Percentiles rank a stretch among this genome's conserved stretches.
Evolutionary conservation across 257 asterid genomes (phyloP).

Genomic region (Capsicum baccatum): DNA sequence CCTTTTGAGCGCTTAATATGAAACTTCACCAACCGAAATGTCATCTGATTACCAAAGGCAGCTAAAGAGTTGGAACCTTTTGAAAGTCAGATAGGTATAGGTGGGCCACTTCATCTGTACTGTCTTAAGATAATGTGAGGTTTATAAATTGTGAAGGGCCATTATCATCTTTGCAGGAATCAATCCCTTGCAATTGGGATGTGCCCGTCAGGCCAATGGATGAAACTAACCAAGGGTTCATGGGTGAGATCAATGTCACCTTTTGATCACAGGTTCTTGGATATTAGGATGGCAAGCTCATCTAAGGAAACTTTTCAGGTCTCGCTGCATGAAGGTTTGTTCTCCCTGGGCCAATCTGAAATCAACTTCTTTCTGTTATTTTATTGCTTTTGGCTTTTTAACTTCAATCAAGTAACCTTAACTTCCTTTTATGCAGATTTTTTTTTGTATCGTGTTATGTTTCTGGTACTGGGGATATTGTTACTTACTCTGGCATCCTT

Average conservation of each 20-base stretch:
- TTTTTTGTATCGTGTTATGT: constrained; percentile 59
- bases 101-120: background rate
- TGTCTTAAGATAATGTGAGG: background rate
- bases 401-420: constrained; percentile 11
- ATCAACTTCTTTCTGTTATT: background rate
- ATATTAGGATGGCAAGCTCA: constrained; percentile 63
- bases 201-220: constrained; percentile 85
- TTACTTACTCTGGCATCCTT: constrained; percentile 66
- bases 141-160: constrained; percentile 23
- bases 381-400: constrained; percentile 15
- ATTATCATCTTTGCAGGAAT: constrained; percentile 59
- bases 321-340: constrained; percentile 83
- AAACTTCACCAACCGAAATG: constrained; percentile 10
- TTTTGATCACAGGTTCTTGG: constrained; percentile 78
- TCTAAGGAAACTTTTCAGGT: constrained; percentile 62
- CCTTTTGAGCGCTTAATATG: constrained; percentile 9
- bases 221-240: constrained; percentile 63
- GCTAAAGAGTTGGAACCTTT: constrained; percentile 4
- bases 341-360: constrained; percentile 25
- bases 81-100: background rate
- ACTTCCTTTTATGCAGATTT: constrained; percentile 59
- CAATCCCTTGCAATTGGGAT: constrained; percentile 74
- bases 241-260: constrained; percentile 91
- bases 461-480: constrained; percentile 69
- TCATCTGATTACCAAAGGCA: background rate